Evolutionary conservation across 2,329 filamentous ascomycete genomes (phyloP), one percentile per base, ranked within the genome.

Genomic region (Tympanopsis confertula): DNA sequence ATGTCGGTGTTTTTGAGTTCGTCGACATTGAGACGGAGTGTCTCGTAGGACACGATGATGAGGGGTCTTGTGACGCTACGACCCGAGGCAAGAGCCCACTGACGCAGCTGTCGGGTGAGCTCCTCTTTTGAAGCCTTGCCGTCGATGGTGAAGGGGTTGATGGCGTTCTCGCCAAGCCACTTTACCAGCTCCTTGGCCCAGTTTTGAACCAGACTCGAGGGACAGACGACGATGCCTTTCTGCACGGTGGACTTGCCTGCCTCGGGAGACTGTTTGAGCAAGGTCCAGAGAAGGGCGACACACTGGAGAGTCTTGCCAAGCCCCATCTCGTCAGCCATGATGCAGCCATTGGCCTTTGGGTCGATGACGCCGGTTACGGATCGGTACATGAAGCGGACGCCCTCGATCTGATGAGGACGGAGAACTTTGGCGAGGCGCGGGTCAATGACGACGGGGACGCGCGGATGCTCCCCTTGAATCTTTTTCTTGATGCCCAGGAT

Each of bases 251-350:
- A 62, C 55, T 88, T 95, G 17, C 91, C 91, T n/a, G 89, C 86
- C 29, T 95, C 86, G 0, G 91, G 86, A 0, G 89, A 94, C 54
- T 98, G 91, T 56, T 95, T 96, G 13, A 98, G 63, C 2, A 98
- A 63, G 2, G 91, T 98, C 91, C 91, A 98, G 68, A 98, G 81
- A 36, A 98, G 71, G 1, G 91, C 76, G 51, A 98, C 98, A 58
- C 91, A 98, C 65, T 98, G 91, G 32, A 98, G 62, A 14, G 91
- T 98, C 64, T 98, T 98, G 39, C 91, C 91, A 20, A 98, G 65
- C 48, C 91, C 91, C 91, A 98, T 98, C 56, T 96, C 91, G 56
- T 98, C 91, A 38, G 91, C 91, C 91, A 98, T 98, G 55, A 98
- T 98, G 60, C 91, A 98, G 2, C 91, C 91, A 56, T 95, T 86